Evolutionary conservation across 2,329 filamentous ascomycete species (phyloP), one percentile per base, ranked within the genome.

Genomic region (Epichloe gansuensis): DNA sequence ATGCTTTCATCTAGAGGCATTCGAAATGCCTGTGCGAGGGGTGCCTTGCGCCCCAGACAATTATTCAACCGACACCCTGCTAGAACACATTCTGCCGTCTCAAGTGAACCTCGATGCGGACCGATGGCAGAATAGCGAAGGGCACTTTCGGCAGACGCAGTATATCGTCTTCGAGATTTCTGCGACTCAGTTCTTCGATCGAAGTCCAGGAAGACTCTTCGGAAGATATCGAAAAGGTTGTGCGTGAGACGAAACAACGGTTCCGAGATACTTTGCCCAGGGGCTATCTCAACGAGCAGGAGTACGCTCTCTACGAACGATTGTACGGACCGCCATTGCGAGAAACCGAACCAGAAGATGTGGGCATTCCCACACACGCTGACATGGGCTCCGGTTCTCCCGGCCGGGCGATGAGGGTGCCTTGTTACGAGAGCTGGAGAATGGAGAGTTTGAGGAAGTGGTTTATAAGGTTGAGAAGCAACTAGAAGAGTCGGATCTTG

Each of bases 261-360:
- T 94, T 89, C 65, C 85, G 89, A 56, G 83, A 93, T 61, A 83
- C 77, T 0, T 68, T 96, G 25, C 91, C 91, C 0, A 78, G 81
- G 35, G 82, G 77, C 37, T 81, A 88, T 60, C 67, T 96, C 50
- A 82, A 75, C 37, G 74, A 76, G 1, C 78, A 85, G 51, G 90
- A 95, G 65, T 83, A 85, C 61, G 72, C 71, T 47, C 71, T 95
- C 1, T 95, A 95, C 67, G 82, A 86, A 63, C 77, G 89, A 57
- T 70, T 95, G 15, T 96, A 93, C 65, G 91, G 91, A 1, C 75
- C 83, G 37, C 88, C 90, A 2, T 65, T 87, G 56, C 75, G 82
- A 43, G 75, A 78, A 50, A 84, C 80, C 2, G 67, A 62, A 7
- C 75, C 78, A 1, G 81, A 83, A 53, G 80, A 85, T 65, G 74